Conservation (phyloP, 169 alveolate species). For the Theileria orientalis region DNA sequence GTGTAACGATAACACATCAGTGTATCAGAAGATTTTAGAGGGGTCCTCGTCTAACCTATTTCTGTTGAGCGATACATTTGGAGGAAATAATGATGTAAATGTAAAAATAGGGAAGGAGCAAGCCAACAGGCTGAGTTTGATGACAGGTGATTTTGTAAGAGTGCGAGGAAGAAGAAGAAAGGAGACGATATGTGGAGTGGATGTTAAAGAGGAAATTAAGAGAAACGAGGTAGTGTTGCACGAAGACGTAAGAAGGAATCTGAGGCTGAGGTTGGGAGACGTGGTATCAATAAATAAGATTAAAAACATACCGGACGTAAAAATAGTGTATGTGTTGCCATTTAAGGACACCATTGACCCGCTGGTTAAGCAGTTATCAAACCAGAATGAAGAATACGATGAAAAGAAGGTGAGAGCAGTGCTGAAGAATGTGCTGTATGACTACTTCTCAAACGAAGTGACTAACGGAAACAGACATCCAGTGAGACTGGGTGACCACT, state of each 20-base stretch:
- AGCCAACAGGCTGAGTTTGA: slow-evolving; percentile 54
- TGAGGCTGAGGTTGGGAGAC: slow-evolving; percentile 63
- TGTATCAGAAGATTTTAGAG: slow-evolving; percentile 42
- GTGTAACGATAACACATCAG: neutral
- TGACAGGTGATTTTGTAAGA: slow-evolving; percentile 48
- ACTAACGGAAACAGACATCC: slow-evolving; percentile 48
- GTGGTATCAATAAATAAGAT: slow-evolving; percentile 48
- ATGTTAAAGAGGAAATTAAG: slow-evolving; percentile 18
- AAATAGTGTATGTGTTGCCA: slow-evolving; percentile 39
- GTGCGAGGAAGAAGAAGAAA: slow-evolving; percentile 53
- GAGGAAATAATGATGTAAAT: slow-evolving; percentile 52
- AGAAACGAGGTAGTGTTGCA: slow-evolving; percentile 46
- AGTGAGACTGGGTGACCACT: slow-evolving; percentile 61
- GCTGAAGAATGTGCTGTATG: slow-evolving; percentile 48
- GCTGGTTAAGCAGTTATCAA: slow-evolving; percentile 16
- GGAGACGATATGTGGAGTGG: slow-evolving; percentile 54
- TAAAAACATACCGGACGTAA: slow-evolving; percentile 45
- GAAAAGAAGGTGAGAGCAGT: slow-evolving; percentile 6
- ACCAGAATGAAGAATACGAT: neutral
- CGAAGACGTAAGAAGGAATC: slow-evolving; percentile 55
- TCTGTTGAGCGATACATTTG: slow-evolving; percentile 39
- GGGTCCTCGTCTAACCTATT: slow-evolving; percentile 49
- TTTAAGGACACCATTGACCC: slow-evolving; percentile 53
- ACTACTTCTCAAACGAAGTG: slow-evolving; percentile 51
- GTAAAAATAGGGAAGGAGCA: slow-evolving; percentile 60